phyloP scores from a whole-genome alignment of 1,284 basidiomycete genomes.

The Heterobasidion irregulare region DNA sequence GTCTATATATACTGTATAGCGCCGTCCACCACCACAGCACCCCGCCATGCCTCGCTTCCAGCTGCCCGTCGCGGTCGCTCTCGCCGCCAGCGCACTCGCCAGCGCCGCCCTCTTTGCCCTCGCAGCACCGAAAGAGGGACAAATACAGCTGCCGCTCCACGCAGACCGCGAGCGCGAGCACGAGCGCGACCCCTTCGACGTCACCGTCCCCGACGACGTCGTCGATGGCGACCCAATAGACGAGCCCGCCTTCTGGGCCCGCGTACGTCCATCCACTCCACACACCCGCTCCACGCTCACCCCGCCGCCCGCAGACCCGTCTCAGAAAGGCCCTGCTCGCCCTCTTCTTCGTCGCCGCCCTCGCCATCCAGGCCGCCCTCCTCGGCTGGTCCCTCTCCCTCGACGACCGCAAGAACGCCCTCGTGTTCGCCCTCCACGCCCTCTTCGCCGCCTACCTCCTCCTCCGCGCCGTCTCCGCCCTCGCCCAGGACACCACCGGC shows the following conservation, averaged over 20 bases:
- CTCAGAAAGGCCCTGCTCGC: constrained; percentile 46
- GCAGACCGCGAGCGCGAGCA: constrained; percentile 23
- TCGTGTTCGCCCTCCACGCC: constrained; percentile 41
- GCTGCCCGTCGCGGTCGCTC: constrained; percentile 40
- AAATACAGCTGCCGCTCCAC: constrained; percentile 46
- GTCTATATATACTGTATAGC: too few relatives aligned
- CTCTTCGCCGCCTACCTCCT: constrained; percentile 56
- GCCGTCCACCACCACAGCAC: neutral
- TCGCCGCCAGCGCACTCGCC: constrained; percentile 33
- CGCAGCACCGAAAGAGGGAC: constrained; percentile 34
- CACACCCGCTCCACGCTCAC: neutral
- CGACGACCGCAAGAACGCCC: constrained; percentile 27
- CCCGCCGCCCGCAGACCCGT: constrained; percentile 36
- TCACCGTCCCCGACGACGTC: constrained; percentile 61
- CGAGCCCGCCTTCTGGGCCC: constrained; percentile 63
- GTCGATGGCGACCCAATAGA: constrained; percentile 73
- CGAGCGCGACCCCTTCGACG: constrained; percentile 66
- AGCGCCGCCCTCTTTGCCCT: constrained; percentile 39
- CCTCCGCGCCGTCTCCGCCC: constrained; percentile 40
- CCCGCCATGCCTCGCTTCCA: constrained; percentile 55
- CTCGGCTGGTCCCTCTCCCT: constrained; percentile 10
- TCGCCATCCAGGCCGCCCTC: constrained; percentile 41
- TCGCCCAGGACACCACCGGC: constrained; percentile 39
- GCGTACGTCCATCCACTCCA: constrained; percentile 35
- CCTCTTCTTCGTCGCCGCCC: constrained; percentile 32